Evolutionary conservation across 164 flowering plant species (phyloP).

Genomic region (Tetrastigma voinierianum): DNA sequence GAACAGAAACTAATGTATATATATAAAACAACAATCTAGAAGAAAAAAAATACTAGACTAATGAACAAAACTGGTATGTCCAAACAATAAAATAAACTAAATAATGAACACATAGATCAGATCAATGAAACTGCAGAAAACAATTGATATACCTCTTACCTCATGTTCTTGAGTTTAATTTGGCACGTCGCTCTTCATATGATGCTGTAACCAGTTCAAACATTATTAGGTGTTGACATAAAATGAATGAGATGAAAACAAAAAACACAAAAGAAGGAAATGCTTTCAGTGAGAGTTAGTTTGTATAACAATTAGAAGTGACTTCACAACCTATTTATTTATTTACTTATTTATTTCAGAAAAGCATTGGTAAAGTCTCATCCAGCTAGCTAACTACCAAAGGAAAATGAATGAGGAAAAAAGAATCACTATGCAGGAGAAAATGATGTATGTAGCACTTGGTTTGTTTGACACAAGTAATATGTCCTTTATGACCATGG

Average conservation of each 20-base stretch:
- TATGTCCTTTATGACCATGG: too few relatives aligned
- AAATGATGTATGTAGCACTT: too few relatives aligned
- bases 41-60: too few relatives aligned
- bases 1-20: too few relatives aligned
- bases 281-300: not conserved
- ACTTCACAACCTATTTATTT: too few relatives aligned
- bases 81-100: too few relatives aligned
- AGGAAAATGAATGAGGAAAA: not conserved
- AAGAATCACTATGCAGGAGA: not conserved
- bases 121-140: too few relatives aligned
- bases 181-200: conserved; percentile 55
- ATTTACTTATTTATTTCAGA: fast-evolving
- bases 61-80: too few relatives aligned
- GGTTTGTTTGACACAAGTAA: too few relatives aligned
- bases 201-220: conserved; percentile 49
- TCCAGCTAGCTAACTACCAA: not conserved
- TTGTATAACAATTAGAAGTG: not conserved
- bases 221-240: not conserved
- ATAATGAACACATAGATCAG: too few relatives aligned
- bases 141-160: not conserved
- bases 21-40: too few relatives aligned
- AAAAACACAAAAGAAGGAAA: not conserved
- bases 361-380: too few relatives aligned
- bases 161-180: conserved; percentile 16
- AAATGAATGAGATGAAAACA: not conserved